Evolutionary conservation across 305 asterid species (phyloP).

Genomic region (Fraxinus platypoda): DNA sequence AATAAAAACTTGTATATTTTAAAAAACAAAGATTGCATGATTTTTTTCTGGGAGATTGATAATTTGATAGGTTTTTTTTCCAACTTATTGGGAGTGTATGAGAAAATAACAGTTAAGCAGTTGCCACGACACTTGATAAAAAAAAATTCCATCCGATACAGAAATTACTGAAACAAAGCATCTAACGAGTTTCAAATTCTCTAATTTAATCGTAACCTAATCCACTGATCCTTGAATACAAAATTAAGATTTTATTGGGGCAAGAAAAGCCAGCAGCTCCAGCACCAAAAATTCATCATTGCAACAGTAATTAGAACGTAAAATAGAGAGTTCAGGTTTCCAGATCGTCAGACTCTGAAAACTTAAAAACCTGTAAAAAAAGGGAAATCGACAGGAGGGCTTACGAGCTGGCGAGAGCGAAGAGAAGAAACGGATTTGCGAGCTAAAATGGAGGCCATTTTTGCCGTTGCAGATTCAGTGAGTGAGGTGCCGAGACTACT

Average conservation of each 20-base stretch:
- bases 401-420: constrained; percentile 66
- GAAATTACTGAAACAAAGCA: background rate
- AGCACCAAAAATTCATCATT: background rate
- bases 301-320: background rate
- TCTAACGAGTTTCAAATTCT: background rate
- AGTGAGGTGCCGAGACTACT: background rate
- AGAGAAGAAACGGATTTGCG: constrained; percentile 61
- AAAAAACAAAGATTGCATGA: background rate
- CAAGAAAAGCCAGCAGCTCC: background rate
- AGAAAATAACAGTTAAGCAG: background rate
- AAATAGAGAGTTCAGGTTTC: background rate
- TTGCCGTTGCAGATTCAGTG: background rate
- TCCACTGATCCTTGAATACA: background rate
- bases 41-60: background rate
- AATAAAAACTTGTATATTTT: background rate
- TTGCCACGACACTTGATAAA: background rate
- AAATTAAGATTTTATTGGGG: background rate
- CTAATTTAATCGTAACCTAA: background rate
- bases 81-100: background rate
- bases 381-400: constrained; percentile 8
- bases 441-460: constrained; percentile 67
- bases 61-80: background rate
- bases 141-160: background rate
- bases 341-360: constrained; percentile 1
- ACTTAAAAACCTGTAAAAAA: background rate